These are phyloP conservation scores for Gnetum montanum DNA, from an alignment of 75 land plant genomes.

Conservation along the genomic window DNA sequence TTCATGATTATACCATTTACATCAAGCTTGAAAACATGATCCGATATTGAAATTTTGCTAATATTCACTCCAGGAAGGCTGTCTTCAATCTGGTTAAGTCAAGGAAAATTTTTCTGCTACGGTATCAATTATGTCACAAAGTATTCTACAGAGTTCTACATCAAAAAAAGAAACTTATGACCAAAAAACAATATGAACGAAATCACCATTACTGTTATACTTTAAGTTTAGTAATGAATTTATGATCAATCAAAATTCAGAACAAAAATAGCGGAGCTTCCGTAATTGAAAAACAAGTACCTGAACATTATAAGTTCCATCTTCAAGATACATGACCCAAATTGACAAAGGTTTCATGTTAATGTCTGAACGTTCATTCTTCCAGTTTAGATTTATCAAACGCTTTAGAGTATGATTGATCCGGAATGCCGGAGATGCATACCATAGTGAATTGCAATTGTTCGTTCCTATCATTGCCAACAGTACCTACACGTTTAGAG, in stretches of 20 bases:
- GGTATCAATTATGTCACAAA: no score
- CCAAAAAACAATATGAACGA: no score
- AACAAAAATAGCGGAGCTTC: no score
- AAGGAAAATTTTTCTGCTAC: neutral
- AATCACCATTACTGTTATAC: no score
- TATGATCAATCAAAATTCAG: no score
- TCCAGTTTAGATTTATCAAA: slow-evolving; percentile 62
- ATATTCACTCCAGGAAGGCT: slow-evolving; percentile 10
- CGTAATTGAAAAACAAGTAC: no score
- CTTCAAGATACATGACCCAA: slow-evolving; percentile 30
- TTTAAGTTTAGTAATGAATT: no score
- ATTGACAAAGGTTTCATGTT: slow-evolving; percentile 27
- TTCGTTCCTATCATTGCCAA: no score
- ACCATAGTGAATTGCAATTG: slow-evolving; percentile 38
- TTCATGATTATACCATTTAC: slow-evolving; percentile 25
- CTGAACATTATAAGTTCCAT: slow-evolving; percentile 54
- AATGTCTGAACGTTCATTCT: slow-evolving; percentile 22
- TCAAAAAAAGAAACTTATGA: no score
- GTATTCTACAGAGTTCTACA: no score
- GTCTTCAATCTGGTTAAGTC: slow-evolving; percentile 22
- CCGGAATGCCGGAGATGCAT: slow-evolving; percentile 65
- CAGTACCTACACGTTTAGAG: no score
- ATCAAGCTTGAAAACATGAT: slow-evolving; percentile 34
- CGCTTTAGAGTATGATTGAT: slow-evolving; percentile 55
- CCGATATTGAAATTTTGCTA: slow-evolving; percentile 13